Evolutionary conservation across 345 rosid genomes (phyloP).

Genomic region (Dipteronia dyeriana): DNA sequence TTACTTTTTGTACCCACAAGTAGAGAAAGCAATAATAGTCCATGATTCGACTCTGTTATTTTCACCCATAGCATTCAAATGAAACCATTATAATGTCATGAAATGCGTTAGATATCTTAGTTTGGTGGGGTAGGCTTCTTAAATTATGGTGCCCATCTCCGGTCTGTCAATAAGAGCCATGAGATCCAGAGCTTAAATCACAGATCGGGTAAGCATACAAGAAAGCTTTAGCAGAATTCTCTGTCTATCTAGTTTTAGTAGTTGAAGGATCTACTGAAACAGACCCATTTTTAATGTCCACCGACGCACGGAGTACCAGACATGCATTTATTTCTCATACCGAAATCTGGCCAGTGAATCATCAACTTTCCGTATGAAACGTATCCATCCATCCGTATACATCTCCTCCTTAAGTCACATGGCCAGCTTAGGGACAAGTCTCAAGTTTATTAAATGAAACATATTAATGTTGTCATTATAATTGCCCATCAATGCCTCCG

Average conservation of each 20-base stretch:
- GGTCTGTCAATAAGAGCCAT: conserved; percentile 25
- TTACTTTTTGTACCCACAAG: neutral
- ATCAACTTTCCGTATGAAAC: conserved; percentile 32
- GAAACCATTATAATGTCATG: neutral
- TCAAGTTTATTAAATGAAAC: neutral
- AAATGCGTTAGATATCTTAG: neutral
- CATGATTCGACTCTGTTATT: neutral
- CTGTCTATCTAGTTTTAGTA: neutral
- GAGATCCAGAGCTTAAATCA: conserved; percentile 4
- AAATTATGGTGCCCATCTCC: conserved; percentile 21
- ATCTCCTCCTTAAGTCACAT: conserved; percentile 26
- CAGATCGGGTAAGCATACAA: conserved; percentile 20
- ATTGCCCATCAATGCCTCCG: neutral
- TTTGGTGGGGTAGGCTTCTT: conserved; percentile 26
- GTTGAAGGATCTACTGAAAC: conserved; percentile 4
- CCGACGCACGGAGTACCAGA: conserved; percentile 8
- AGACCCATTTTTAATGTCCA: conserved; percentile 24
- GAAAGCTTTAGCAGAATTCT: neutral
- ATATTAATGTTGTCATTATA: conserved; percentile 2
- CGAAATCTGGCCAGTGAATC: neutral
- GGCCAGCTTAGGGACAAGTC: conserved; percentile 26
- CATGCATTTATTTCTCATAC: conserved; percentile 25
- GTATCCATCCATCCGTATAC: conserved; percentile 24
- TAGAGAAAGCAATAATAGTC: neutral
- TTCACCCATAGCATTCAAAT: neutral